These are phyloP conservation scores for Chlorella sp. DNA, from an alignment of 139 green algal species.

Conservation along the genomic window DNA sequence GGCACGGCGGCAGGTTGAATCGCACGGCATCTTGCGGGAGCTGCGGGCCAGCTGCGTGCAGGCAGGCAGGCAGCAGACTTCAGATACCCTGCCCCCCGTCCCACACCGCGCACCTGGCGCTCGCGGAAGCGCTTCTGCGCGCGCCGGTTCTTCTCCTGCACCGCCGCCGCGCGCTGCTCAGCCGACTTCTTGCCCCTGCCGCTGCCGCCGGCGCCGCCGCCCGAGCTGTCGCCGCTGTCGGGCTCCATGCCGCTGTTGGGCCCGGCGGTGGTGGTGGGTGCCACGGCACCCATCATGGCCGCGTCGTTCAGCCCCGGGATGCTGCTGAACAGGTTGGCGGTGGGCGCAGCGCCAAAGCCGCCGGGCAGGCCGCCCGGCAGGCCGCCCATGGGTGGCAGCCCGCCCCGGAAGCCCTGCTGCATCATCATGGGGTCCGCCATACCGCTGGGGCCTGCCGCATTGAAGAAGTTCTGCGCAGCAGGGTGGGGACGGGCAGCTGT, in stretches of 20 bases:
- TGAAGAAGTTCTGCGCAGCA: slow-evolving; percentile 16
- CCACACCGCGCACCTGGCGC: slow-evolving; percentile 28
- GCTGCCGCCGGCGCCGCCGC: not conserved
- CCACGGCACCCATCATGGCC: not conserved
- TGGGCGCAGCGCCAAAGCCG: not conserved
- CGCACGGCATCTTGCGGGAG: not conserved
- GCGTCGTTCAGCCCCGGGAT: slow-evolving; percentile 38
- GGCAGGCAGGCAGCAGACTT: not conserved
- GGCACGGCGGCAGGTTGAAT: no score
- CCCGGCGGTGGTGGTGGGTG: not conserved
- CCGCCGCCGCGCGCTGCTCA: slow-evolving; percentile 12
- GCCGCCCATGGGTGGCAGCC: not conserved
- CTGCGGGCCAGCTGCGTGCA: not conserved
- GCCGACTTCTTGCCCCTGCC: not conserved
- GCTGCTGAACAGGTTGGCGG: slow-evolving; percentile 49
- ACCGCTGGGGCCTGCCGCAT: not conserved
- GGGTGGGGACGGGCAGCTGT: not conserved
- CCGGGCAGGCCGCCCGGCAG: not conserved
- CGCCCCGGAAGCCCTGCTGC: slow-evolving; percentile 10
- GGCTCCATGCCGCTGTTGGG: not conserved
- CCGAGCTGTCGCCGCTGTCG: slow-evolving; percentile 39
- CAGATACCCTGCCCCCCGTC: not conserved
- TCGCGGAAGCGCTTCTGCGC: slow-evolving; percentile 63
- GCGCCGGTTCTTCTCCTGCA: slow-evolving; percentile 58
- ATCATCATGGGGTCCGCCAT: not conserved